Conservation (phyloP, 2,329 filamentous ascomycete genomes). For the Colletotrichum liaoningense region DNA sequence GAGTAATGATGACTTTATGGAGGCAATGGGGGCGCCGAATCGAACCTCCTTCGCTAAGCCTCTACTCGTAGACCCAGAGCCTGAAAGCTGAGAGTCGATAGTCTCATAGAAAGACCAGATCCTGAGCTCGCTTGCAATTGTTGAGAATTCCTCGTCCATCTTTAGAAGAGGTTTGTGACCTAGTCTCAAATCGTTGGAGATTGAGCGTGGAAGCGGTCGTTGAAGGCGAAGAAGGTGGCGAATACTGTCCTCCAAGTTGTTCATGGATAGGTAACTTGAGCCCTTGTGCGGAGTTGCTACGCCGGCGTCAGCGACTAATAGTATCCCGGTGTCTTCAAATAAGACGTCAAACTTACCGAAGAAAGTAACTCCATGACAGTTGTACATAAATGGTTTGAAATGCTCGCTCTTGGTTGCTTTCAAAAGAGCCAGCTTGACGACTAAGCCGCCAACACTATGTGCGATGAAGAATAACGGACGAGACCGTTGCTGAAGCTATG, state of each 20-base stretch:
- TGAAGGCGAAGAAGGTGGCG: slow-evolving; percentile 63
- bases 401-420: slow-evolving; percentile 53
- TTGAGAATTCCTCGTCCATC: slow-evolving; percentile 66
- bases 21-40: slow-evolving; percentile 69
- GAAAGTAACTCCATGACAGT: slow-evolving; percentile 71
- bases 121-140: slow-evolving; percentile 67
- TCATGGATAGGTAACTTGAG: slow-evolving; percentile 71
- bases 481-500: slow-evolving; percentile 40
- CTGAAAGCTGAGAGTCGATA: slow-evolving; percentile 67
- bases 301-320: slow-evolving; percentile 23
- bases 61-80: slow-evolving; percentile 48
- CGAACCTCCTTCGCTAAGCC: slow-evolving; percentile 57
- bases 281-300: slow-evolving; percentile 70
- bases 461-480: slow-evolving; percentile 70
- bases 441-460: slow-evolving; percentile 70
- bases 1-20: slow-evolving; percentile 65
- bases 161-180: slow-evolving; percentile 60
- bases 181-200: slow-evolving; percentile 63
- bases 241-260: slow-evolving; percentile 65
- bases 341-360: slow-evolving; percentile 55
- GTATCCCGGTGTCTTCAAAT: not conserved
- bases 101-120: slow-evolving; percentile 75
- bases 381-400: slow-evolving; percentile 59
- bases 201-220: slow-evolving; percentile 59
- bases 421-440: slow-evolving; percentile 67